Conservation (phyloP, 768 basidiomycete genomes). For the Coprinellus aureogranulatus region DNA sequence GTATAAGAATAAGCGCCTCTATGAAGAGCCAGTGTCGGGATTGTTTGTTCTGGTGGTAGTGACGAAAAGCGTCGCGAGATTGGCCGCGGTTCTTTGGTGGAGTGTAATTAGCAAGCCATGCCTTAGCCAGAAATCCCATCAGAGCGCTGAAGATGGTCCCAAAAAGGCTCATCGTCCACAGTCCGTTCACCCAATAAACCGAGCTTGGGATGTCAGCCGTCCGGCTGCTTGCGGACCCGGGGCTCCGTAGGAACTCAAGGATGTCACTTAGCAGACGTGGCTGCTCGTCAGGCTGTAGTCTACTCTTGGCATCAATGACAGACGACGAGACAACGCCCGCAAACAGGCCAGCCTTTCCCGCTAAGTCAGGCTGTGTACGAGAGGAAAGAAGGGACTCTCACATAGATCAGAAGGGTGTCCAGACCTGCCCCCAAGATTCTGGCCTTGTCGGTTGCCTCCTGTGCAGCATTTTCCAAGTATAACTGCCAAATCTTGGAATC, state of each 20-base stretch:
- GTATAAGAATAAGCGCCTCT: conserved; percentile 13
- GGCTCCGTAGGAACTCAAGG: background rate
- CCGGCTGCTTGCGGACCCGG: background rate
- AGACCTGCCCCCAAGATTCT: conserved; percentile 3
- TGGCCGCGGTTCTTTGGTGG: conserved; percentile 12
- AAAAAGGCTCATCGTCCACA: conserved; percentile 25
- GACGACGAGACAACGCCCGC: conserved; percentile 20
- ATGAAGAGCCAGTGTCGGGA: conserved; percentile 13
- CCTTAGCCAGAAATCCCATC: conserved; percentile 22
- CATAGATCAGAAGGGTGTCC: conserved; percentile 5
- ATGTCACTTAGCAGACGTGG: conserved; percentile 13
- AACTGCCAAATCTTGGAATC: conserved; percentile 3
- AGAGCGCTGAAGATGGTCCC: conserved; percentile 25
- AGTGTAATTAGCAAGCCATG: conserved; percentile 17
- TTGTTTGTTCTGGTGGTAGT: conserved; percentile 15
- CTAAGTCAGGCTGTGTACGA: background rate
- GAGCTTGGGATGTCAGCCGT: conserved; percentile 11
- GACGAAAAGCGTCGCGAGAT: conserved; percentile 14
- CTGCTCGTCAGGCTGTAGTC: conserved; percentile 15
- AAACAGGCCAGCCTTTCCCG: conserved; percentile 19
- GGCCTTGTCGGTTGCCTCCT: background rate
- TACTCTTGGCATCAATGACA: conserved; percentile 17
- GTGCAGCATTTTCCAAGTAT: conserved; percentile 2
- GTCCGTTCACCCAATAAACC: conserved; percentile 19
- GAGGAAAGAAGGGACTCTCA: background rate